A percentile compares a stretch with the other conserved stretches of the same genome.
These are phyloP conservation scores for Tephrocybe sp. DNA, from an alignment of 768 basidiomycete genomes.

Conservation along the genomic window DNA sequence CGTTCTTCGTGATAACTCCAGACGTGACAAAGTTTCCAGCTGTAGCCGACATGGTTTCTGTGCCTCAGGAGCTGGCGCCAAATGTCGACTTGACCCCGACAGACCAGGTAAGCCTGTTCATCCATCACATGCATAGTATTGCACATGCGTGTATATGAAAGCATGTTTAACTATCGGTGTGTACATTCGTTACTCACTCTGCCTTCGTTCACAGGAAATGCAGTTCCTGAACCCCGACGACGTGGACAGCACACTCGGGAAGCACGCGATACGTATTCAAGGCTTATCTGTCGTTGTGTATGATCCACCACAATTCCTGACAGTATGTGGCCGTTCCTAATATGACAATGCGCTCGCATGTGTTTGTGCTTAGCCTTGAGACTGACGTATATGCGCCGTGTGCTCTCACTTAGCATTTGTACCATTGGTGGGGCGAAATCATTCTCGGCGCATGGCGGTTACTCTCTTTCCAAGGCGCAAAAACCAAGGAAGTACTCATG, in stretches of 20 bases:
- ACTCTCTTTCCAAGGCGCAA: constrained; percentile 28
- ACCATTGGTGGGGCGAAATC: constrained; percentile 50
- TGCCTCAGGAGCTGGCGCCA: constrained; percentile 19
- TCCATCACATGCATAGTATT: neutral
- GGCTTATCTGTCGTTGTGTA: constrained; percentile 28
- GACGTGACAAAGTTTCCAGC: constrained; percentile 41
- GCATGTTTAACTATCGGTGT: constrained; percentile 7
- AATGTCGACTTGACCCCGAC: constrained; percentile 27
- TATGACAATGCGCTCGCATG: neutral
- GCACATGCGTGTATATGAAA: constrained; percentile 3
- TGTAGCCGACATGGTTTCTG: constrained; percentile 39
- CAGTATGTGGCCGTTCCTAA: constrained; percentile 13
- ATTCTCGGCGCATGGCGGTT: constrained; percentile 43
- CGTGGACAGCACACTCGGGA: constrained; percentile 21
- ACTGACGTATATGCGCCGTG: neutral
- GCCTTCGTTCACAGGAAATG: constrained; percentile 23
- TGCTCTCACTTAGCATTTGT: constrained; percentile 34
- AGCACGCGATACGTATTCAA: constrained; percentile 20
- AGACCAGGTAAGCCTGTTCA: constrained; percentile 25
- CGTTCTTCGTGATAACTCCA: constrained; percentile 61
- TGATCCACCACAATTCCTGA: constrained; percentile 27
- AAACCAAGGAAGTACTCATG: constrained; percentile 18
- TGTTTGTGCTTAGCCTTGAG: neutral
- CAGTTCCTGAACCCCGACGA: constrained; percentile 23
- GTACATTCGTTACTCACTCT: neutral